Evolutionary conservation across 2,329 filamentous ascomycete genomes (phyloP).

Genomic region (Xylariomycetidae sp.): DNA sequence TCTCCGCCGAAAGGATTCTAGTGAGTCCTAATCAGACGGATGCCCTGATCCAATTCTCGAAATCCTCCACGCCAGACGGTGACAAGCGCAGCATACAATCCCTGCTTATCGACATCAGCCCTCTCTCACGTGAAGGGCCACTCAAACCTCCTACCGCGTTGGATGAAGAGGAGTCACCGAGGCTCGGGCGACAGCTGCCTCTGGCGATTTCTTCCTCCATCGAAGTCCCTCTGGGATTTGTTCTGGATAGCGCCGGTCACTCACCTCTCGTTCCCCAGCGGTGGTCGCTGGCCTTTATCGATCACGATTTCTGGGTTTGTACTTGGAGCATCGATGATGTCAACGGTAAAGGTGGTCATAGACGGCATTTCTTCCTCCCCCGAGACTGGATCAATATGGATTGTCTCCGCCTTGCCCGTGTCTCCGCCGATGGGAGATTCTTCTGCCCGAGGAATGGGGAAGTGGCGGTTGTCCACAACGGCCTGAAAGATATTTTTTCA

Average conservation of each 20-base stretch:
- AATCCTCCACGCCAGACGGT: background rate
- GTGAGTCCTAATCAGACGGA: background rate
- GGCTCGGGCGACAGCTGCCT: background rate
- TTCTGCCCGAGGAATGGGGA: constrained; percentile 1
- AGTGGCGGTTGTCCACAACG: constrained; percentile 1
- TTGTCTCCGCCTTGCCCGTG: background rate
- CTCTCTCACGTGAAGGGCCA: too few species aligned
- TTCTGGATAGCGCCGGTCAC: background rate
- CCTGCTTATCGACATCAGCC: background rate
- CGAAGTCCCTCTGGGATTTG: background rate
- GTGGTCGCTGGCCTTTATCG: background rate
- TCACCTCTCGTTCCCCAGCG: background rate
- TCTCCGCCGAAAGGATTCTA: too few species aligned
- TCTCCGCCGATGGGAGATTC: constrained; percentile 1
- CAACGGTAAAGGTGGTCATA: background rate
- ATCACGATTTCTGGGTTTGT: constrained; percentile 1
- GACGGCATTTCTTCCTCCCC: constrained; percentile 2
- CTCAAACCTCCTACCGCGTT: too few species aligned
- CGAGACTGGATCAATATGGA: constrained; percentile 2
- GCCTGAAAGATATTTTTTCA: too few species aligned
- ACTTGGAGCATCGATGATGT: background rate
- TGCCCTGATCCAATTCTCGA: background rate
- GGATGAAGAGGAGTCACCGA: too few species aligned
- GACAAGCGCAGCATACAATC: background rate
- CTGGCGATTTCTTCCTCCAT: too few species aligned